Base-by-base conservation (phyloP, 73 alveolate species). In the Paramecium bursaria region DNA sequence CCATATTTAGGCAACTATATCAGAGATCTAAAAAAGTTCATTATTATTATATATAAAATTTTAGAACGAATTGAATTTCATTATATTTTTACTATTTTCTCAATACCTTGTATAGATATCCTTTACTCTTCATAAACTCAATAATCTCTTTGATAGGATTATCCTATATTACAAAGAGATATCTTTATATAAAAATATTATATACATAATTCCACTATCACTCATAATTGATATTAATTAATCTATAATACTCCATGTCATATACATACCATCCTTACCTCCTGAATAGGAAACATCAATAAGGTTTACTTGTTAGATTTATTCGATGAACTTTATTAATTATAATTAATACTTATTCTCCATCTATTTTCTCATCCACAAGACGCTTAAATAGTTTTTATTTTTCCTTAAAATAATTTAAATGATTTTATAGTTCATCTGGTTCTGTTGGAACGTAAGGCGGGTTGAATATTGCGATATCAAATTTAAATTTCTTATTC, bases 401-500 rank as follows among this genome's bases (percentile, higher is more conserved):
- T 9, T 79, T 79, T 53, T 33, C 75, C 2, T 79, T 39, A 15
- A 79, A 53, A 10, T 79, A 53, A 39, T 79, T 33, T 3, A 39
- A 31, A 47, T 74, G 50, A 14, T 44, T 79, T 44, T 61, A 7
- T 14, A 79, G 48, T 79, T 79, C 89, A 7, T 79, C 89, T 6
- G 51, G 85, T 22, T 79, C 89, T 3, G 89, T 79, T 6, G 89
- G 89, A n/a, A 79, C 89, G 46, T 79, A 79, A 13, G 89, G 89
- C 14, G 89, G 89, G 14, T 79, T 79, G 50, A 61, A 79, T 35
- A 79, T 79, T 19, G 54, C 73, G 2, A 79, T 42, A 54, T 79
- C 89, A 53, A 73, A 44, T 79, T 50, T 48, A 19, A 26, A 14
- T 50, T 61, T 75, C 6, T 79, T 44, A 3, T 42, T 48, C 10